Conservation (phyloP, 257 asterid species). For the Solanum gracilifrons region DNA sequence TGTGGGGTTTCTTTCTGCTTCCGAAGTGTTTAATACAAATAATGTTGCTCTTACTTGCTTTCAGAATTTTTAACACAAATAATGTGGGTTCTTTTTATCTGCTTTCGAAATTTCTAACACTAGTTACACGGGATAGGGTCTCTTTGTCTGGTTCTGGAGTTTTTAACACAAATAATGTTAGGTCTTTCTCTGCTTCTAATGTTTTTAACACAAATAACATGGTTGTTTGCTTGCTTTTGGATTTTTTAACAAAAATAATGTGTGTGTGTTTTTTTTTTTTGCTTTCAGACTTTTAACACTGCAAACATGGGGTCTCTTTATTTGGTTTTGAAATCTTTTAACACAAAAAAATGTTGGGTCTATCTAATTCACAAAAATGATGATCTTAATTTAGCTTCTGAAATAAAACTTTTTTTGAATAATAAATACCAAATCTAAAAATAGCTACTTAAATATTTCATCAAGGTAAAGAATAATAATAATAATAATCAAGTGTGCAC, state of each 20-base stretch:
- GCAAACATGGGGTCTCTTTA: background rate
- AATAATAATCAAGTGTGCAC: background rate
- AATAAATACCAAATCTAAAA: background rate
- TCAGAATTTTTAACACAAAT: too few relatives aligned
- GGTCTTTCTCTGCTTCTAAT: background rate
- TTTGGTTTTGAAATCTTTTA: background rate
- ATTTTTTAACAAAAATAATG: background rate
- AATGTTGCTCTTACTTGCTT: background rate
- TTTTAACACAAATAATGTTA: background rate
- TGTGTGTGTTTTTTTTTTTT: too few relatives aligned
- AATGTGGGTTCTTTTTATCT: background rate
- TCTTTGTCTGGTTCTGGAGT: background rate
- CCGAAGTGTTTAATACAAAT: background rate
- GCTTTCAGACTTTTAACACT: background rate
- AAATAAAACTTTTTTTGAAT: too few relatives aligned
- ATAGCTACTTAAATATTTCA: background rate
- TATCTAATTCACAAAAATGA: background rate
- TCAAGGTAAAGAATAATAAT: background rate
- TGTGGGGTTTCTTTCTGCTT: background rate
- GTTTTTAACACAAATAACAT: too few relatives aligned
- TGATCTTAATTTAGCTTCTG: background rate
- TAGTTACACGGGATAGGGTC: background rate
- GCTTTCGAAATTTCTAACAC: background rate
- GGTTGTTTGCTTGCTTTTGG: background rate
- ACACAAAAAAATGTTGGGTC: background rate